These are phyloP conservation scores for Sphagnum tenellum DNA, from an alignment of 225 moss, liverwort and hornwort genomes.

Conservation along the genomic window DNA sequence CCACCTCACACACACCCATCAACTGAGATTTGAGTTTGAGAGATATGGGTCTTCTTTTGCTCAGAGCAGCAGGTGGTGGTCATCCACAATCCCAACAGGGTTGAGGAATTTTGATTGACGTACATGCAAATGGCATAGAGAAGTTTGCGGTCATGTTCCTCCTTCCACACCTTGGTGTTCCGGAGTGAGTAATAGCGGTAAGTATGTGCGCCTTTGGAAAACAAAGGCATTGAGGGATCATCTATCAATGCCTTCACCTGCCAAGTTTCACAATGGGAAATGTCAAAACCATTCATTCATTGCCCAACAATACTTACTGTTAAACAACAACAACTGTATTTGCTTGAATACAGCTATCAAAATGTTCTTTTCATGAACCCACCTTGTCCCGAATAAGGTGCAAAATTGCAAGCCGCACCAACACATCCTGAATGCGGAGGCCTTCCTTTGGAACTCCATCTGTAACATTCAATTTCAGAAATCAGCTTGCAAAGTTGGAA, in stretches of 20 bases:
- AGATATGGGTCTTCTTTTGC: too few species aligned
- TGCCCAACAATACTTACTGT: too few species aligned
- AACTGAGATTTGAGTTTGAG: too few species aligned
- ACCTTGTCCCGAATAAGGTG: conserved; percentile 98
- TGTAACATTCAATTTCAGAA: conserved; percentile 9
- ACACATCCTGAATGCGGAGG: conserved; percentile 92
- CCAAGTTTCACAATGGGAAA: neutral
- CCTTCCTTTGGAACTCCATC: conserved; percentile 99
- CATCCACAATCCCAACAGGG: too few species aligned
- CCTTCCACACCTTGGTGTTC: conserved; percentile 99
- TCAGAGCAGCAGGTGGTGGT: too few species aligned
- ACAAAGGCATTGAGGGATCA: conserved; percentile 61
- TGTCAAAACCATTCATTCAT: too few species aligned
- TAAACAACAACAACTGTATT: neutral
- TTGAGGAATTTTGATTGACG: conserved; percentile 5
- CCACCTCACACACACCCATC: too few species aligned
- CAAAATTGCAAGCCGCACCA: conserved; percentile 90
- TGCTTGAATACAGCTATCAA: neutral
- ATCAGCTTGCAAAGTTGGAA: too few species aligned
- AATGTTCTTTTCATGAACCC: neutral
- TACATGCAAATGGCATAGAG: conserved; percentile 89
- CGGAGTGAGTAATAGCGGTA: conserved; percentile 89
- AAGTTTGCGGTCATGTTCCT: conserved; percentile 97
- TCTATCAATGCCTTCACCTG: conserved; percentile 81
- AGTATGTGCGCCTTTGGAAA: conserved; percentile 87